Evolutionary conservation across 257 asterid species (phyloP).

Genomic region (Solanum sitiens): DNA sequence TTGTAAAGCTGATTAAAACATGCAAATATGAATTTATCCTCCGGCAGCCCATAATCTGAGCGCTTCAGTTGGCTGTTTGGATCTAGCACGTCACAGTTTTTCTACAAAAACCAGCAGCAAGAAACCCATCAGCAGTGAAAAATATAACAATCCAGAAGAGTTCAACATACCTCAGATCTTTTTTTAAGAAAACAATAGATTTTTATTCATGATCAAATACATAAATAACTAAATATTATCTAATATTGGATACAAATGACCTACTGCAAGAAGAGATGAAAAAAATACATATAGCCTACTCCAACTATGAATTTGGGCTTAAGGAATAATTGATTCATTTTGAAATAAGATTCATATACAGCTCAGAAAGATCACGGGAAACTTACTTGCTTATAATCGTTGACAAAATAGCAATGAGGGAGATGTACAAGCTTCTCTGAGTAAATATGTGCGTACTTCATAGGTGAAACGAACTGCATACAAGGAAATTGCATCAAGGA

Average conservation of each 20-base stretch:
- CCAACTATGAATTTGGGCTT: neutral
- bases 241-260: neutral
- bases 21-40: constrained; percentile 88
- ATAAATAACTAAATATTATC: neutral
- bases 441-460: constrained; percentile 65
- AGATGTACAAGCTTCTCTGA: constrained; percentile 93
- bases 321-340: neutral
- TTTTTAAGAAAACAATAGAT: neutral
- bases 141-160: neutral
- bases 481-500: neutral
- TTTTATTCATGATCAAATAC: neutral
- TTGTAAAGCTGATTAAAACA: constrained; percentile 99
- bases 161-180: neutral
- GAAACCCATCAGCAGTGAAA: neutral
- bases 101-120: constrained; percentile 27
- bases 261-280: neutral
- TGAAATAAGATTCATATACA: neutral
- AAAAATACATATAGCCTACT: neutral
- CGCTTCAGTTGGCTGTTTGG: constrained; percentile 67
- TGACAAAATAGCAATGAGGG: constrained; percentile 97
- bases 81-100: constrained; percentile 90
- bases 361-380: neutral
- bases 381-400: constrained; percentile 92
- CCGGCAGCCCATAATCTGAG: constrained; percentile 93
- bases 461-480: constrained; percentile 87